phyloP scores from a whole-genome alignment of 768 basidiomycete genomes.

The Suillus subaureus region DNA sequence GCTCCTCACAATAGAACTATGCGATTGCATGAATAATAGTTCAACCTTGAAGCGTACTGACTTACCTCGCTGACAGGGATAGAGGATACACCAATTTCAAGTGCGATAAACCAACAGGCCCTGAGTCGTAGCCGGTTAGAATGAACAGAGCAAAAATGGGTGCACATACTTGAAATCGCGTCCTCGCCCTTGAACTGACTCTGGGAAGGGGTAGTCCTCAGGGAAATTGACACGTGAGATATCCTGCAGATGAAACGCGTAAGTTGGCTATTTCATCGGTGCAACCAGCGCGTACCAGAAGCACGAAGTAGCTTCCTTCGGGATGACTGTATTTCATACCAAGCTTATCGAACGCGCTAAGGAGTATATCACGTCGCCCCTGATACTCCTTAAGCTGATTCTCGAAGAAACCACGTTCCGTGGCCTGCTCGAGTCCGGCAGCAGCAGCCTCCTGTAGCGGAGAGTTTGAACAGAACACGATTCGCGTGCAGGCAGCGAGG shows the following conservation, averaged over 20 bases:
- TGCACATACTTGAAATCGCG: conserved; percentile 77
- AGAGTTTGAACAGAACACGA: conserved; percentile 94
- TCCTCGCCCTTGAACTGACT: conserved; percentile 73
- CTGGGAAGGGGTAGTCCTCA: conserved; percentile 81
- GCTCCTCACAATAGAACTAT: conserved; percentile 92
- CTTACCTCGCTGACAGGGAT: conserved; percentile 95
- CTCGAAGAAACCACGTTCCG: conserved; percentile 73
- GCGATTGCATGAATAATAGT: conserved; percentile 14
- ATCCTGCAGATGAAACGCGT: conserved; percentile 47
- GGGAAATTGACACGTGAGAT: conserved; percentile 80
- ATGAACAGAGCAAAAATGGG: background rate
- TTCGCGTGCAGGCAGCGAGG: conserved; percentile 88
- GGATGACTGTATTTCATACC: conserved; percentile 87
- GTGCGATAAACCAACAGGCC: conserved; percentile 94
- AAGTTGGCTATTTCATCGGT: too few species aligned
- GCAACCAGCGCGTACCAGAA: conserved; percentile 59
- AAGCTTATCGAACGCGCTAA: conserved; percentile 76
- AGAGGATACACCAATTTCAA: conserved; percentile 87
- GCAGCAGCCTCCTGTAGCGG: conserved; percentile 95
- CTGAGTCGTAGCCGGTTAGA: conserved; percentile 40
- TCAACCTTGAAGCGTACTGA: background rate
- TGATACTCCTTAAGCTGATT: conserved; percentile 75
- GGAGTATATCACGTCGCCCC: conserved; percentile 76
- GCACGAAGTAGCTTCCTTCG: conserved; percentile 89
- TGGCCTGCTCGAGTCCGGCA: conserved; percentile 81